These are phyloP conservation scores for Yamadazyma olivae DNA, from an alignment of 805 yeast species.

Conservation along the genomic window DNA sequence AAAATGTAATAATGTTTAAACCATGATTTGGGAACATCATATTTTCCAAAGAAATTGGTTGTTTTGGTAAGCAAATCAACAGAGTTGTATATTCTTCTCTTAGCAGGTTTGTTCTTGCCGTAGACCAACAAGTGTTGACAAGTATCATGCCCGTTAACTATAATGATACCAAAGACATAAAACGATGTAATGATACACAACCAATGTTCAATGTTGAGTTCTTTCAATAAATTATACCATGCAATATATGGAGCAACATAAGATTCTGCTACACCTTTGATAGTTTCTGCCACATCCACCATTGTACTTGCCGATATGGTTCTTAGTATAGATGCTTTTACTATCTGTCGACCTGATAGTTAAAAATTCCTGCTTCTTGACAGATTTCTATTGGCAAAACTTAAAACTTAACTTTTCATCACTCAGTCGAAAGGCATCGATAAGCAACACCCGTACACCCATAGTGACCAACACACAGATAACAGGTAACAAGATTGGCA, in stretches of 20 bases:
- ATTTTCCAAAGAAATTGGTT: constrained; percentile 13
- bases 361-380: no score
- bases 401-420: neutral
- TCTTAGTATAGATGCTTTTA: no score
- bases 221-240: neutral
- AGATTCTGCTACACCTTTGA: neutral
- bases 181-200: constrained; percentile 1
- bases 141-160: constrained; percentile 7
- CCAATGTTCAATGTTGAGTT: constrained; percentile 8
- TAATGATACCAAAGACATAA: constrained; percentile 7
- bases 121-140: constrained; percentile 9
- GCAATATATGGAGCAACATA: constrained; percentile 4
- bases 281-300: neutral
- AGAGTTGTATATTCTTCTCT: neutral
- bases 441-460: no score
- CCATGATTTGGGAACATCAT: constrained; percentile 60
- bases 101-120: constrained; percentile 10
- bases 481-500: no score
- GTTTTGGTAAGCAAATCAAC: constrained; percentile 1
- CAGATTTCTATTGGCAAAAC: no score
- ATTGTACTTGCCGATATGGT: neutral
- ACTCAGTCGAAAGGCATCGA: neutral
- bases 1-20: constrained; percentile 62
- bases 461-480: no score
- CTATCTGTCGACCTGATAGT: no score